A percentile compares a stretch with the other conserved stretches of the same genome.
Conservation (phyloP, 495 filamentous ascomycete genomes). For the Haplographium delicatum region DNA sequence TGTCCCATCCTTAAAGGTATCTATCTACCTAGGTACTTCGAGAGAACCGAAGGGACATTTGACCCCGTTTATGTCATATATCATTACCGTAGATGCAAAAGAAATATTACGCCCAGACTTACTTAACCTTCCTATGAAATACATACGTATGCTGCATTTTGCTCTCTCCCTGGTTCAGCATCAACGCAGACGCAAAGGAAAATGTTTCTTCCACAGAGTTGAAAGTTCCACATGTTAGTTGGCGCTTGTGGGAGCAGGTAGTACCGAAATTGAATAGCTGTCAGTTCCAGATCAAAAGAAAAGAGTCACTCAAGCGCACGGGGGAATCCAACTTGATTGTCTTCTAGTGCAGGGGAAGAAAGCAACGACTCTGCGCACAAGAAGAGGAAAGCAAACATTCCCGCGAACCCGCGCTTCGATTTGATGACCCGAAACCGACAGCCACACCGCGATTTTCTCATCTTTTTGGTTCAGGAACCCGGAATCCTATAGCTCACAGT, state of each 20-base stretch:
- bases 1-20: too few species aligned
- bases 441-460: constrained; percentile 4
- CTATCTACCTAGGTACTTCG: too few species aligned
- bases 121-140: too few species aligned
- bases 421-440: constrained; percentile 9
- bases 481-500: constrained; percentile 16
- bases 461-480: constrained; percentile 8
- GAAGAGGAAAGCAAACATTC: constrained; percentile 19
- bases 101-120: too few species aligned
- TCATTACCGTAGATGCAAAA: too few species aligned
- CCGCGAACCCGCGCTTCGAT: constrained; percentile 17
- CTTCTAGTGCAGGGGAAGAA: constrained; percentile 23
- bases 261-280: constrained; percentile 4
- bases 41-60: too few species aligned
- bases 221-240: background rate
- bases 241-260: constrained; percentile 6
- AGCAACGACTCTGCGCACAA: constrained; percentile 7
- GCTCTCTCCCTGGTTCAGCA: too few species aligned
- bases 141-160: too few species aligned
- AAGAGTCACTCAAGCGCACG: constrained; percentile 14
- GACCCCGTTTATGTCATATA: too few species aligned
- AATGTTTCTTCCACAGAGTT: too few species aligned
- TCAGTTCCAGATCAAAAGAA: constrained; percentile 14
- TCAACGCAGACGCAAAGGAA: too few species aligned
- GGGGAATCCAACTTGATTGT: constrained; percentile 26